Base-by-base conservation (phyloP, 2,329 filamentous ascomycete genomes). In the Xylariaceae sp. region DNA sequence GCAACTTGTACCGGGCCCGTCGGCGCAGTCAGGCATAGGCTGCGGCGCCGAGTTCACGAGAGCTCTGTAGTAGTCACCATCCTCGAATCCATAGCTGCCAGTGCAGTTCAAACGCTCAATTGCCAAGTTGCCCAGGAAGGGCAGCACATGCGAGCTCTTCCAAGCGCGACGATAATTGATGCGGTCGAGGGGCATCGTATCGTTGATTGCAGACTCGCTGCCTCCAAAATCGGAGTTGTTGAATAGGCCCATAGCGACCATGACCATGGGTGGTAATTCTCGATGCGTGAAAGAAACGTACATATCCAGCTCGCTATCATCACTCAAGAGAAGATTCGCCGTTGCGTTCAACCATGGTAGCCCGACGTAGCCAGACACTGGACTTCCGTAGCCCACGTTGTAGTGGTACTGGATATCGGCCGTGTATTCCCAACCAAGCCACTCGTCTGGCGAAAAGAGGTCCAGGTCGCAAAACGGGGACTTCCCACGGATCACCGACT, bases 251-350 rank as follows among this genome's bases (percentile, higher is more conserved):
- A 87, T 75, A 0, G 84, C 82, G 1, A 86, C 83, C 1, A 83
- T 68, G 1, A 86, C 81, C 51, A 81, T 83, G 1, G 85, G 83
- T 1, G 83, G 83, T 2, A 87, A 69, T 63, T 87, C 83, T 17
- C 84, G 79, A 62, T 87, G 84, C 0, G 84, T 87, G 68, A 87
- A 87, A 45, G 80, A 83, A 38, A 87, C 73, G 60, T 83, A 85
- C 7, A 87, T 71, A 48, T 86, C 81, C 59, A 87, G 75, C 11
- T 60, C 61, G 6, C 66, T 62, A 1, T 63, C 57, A 1, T 66
- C 54, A 22, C 58, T 64, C 45, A 80, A 60, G 10, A 84, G 68
- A 0, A 81, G 68, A 10, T 68, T 59, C 0, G 80, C 72, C 0
- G 82, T 83, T 0, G 82, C 78, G 54, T 85, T 85, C 6, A 87